Base-by-base conservation (phyloP, 371 early-diverging fungal genomes). In the Syncephalastrum racemosum region DNA sequence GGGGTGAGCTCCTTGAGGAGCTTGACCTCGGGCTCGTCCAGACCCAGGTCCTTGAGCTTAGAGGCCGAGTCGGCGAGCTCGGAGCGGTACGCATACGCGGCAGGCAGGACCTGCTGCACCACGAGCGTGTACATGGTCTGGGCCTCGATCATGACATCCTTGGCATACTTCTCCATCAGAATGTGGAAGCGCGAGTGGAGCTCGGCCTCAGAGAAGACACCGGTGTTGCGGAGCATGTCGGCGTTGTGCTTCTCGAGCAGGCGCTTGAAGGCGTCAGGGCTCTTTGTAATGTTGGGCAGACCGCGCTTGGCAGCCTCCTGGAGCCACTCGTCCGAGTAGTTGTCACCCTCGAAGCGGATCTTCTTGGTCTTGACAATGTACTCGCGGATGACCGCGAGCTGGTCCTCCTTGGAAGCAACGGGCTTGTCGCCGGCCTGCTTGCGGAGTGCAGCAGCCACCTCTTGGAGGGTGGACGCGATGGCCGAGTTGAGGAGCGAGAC, bases 271-370 rank as follows among this genome's bases (percentile, higher is more conserved):
- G 98, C 96, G 58, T 86, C 94, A 43, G 94, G 90, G 61, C 89
- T 85, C 56, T 86, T 83, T 68, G 74, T 79, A 77, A 97, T 92
- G 84, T 96, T 97, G 74, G 92, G 91, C 53, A 98, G 81, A 13
- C 98, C 97, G 69, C 98, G 93, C 67, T 74, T 77, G 61, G 79
- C 86, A 31, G 93, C 93, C 73, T 91, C 92, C 46, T 77, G 52
- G 19, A 80, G 77, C 94, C 94, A 93, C 46, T 80, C 86, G 18
- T 84, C 86, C 12, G 90, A 84, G 78, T 98, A 98, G 78, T 90
- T 90, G 83, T 99, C 95, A 60, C 95, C 96, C 73, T 99, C 98
- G 76, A 99, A 99, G 63, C 97, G 89, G 66, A 97, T 84, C 57
- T 69, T 56, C 87, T 95, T 95, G 71, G 92, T 90, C 64, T 84